Conservation (phyloP, 1,139 yeast species). For the Tardiomyces blankii region DNA sequence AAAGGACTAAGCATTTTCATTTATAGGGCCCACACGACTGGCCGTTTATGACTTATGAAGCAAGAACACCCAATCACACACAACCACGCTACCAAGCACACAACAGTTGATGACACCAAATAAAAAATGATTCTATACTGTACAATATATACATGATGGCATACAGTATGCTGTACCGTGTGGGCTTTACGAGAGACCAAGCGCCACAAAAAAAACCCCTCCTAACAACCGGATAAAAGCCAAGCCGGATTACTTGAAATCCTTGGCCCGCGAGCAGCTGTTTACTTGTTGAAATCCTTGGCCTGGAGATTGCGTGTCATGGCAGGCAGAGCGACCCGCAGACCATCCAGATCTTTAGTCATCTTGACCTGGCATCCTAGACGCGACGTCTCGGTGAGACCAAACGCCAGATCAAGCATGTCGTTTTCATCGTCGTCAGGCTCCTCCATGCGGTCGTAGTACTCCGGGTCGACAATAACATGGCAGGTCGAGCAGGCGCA, state of each 20-base stretch:
- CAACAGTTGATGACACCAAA: not conserved
- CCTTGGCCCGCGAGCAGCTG: too few species aligned
- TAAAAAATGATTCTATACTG: not conserved
- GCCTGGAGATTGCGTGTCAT: constrained; percentile 89
- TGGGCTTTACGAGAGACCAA: not conserved
- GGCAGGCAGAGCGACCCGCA: constrained; percentile 93
- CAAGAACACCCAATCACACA: too few species aligned
- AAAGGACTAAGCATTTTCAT: not conserved
- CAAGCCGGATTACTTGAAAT: too few species aligned
- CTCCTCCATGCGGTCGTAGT: constrained; percentile 81
- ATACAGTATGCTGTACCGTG: not conserved
- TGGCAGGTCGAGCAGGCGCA: constrained; percentile 99
- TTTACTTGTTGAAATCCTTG: constrained; percentile 48
- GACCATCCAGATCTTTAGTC: constrained; percentile 84
- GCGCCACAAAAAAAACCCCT: too few species aligned
- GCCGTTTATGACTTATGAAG: too few species aligned
- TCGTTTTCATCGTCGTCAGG: constrained; percentile 98
- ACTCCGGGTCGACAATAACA: constrained; percentile 90
- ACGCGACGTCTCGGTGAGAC: constrained; percentile 84
- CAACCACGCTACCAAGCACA: too few species aligned
- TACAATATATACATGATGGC: not conserved
- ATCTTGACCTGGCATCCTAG: constrained; percentile 89
- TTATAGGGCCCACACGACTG: not conserved
- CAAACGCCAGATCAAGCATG: constrained; percentile 96
- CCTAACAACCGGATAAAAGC: too few species aligned